Base-by-base conservation (phyloP, 2,329 filamentous ascomycete species). In the Sclerotinia nivalis region DNA sequence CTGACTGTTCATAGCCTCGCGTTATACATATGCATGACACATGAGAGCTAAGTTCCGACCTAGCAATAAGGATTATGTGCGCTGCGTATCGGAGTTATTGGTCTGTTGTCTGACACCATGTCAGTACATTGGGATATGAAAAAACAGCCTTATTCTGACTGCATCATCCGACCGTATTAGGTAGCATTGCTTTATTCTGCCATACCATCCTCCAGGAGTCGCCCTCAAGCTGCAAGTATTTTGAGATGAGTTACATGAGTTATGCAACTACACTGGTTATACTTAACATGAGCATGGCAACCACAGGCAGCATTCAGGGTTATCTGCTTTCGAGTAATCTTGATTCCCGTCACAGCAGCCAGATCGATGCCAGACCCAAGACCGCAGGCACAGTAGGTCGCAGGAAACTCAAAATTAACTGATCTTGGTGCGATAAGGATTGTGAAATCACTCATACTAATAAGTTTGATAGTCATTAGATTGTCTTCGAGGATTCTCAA, bases 281-380 rank as follows among this genome's bases (percentile, higher is more conserved):
- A 50, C 9, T 47, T 13, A 64, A 52, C 10, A 64, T 64, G 43
- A 64, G 22, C 61, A 64, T 28, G 34, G 28, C 34, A 40, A 28
- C n/a, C 9, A 37, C 9, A 28, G n/a, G 31, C 40, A 64, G 31
- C 61, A 52, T 22, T 52, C 10, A 52, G n/a, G 61, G 5, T 64
- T 28, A 52, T 34, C 34, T 28, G n/a, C 34, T 64, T 31, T 52
- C 1, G 47, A 40, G 15, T 43, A 64, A 64, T 64, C 22, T 40
- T 22, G 22, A 37, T 40, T 43, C 47, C 40, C 40, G n/a, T 40
- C 31, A 52, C 61, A 64, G 31, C 13, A 22, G 47, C 40, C 47
- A 52, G 47, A 52, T 34, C 18, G 2, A 28, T 37, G n/a, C 25
- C 40, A 20, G 15, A 40, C 8, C 13, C 15, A 52, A 40, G 47